Base-by-base conservation (phyloP, 306 rosid genomes). In the Rosa rugosa region DNA sequence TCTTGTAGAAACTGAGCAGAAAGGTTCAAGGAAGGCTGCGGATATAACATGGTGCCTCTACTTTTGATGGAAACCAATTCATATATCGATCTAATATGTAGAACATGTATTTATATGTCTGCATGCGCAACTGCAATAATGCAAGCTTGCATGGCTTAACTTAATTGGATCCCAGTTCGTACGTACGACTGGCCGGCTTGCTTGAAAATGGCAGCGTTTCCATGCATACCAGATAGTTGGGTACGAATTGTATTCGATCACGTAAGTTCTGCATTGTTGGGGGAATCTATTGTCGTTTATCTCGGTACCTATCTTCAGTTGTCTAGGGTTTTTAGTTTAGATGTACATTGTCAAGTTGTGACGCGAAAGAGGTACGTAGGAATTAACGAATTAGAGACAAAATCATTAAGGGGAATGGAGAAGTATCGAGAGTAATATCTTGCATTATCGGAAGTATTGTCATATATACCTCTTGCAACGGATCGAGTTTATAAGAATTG, bases 1-100 rank as follows among this genome's bases (percentile, higher is more conserved):
- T 14, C 40, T 76, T 75, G 85, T 69, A 69, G 84, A 70, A 79
- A 82, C 64, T 27, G 70, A 11, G 79, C 81, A 38, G 22, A 75
- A 71, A 80, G 78, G 73, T 31, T 75, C 69, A 72, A 72, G 57
- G 78, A 84, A 83, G 80, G 78, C 40, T 75, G 85, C 79, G 27
- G 76, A 51, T 75, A 47, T 77, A 84, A 76, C 85, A 78, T 72
- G 84, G 81, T 44, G 74, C 78, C 46, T 27, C 78, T 44, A 75
- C 86, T 69, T 79, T 77, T 70, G 5, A 41, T 75, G 80, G 77
- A 59, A 44, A 25, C 71, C 47, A 17, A 5, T 36, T 66, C 27
- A 34, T 36, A 31, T 36, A 36, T 40, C 46, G 11, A 17, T 63
- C 20, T 62, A 64, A 31, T 42, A 31, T 31, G 41, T 64, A 4